Conservation (phyloP, 225 moss, liverwort and hornwort genomes). For the Asterella californica region DNA sequence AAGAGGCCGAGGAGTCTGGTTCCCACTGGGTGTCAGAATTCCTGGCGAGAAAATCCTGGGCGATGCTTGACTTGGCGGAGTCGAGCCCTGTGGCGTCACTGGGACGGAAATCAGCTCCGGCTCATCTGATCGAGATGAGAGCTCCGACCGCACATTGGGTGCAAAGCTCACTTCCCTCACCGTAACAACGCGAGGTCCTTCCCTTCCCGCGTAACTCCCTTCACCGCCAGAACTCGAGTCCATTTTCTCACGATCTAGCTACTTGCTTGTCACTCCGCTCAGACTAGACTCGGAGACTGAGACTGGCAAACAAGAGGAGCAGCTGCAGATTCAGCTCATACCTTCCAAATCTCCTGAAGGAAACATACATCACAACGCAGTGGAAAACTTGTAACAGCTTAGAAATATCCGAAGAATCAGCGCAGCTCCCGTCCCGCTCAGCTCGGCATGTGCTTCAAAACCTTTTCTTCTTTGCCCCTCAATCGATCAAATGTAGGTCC, state of each 20-base stretch:
- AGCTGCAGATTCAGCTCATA: conserved; percentile 1
- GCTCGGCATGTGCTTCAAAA: neutral
- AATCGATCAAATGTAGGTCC: neutral
- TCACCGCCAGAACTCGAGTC: conserved; percentile 35
- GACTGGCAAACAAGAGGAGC: neutral
- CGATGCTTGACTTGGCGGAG: conserved; percentile 46
- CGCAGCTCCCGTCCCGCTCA: neutral
- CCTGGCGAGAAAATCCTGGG: conserved; percentile 46
- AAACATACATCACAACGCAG: neutral
- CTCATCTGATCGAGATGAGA: conserved; percentile 45
- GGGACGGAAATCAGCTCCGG: conserved; percentile 51
- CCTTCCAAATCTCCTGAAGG: neutral
- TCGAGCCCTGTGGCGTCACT: conserved; percentile 47
- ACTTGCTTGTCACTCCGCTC: neutral
- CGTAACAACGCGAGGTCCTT: conserved; percentile 32
- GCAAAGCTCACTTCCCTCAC: conserved; percentile 52
- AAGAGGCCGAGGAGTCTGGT: conserved; percentile 26
- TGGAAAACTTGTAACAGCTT: neutral
- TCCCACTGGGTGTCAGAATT: conserved; percentile 37
- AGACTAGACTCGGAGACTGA: neutral
- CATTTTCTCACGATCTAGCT: conserved; percentile 14
- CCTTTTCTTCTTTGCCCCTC: neutral
- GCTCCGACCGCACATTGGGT: conserved; percentile 34
- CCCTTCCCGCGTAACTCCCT: conserved; percentile 19
- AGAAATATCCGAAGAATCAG: neutral